Conservation (phyloP, 2,329 filamentous ascomycete species). For the Coniochaeta sp. region DNA sequence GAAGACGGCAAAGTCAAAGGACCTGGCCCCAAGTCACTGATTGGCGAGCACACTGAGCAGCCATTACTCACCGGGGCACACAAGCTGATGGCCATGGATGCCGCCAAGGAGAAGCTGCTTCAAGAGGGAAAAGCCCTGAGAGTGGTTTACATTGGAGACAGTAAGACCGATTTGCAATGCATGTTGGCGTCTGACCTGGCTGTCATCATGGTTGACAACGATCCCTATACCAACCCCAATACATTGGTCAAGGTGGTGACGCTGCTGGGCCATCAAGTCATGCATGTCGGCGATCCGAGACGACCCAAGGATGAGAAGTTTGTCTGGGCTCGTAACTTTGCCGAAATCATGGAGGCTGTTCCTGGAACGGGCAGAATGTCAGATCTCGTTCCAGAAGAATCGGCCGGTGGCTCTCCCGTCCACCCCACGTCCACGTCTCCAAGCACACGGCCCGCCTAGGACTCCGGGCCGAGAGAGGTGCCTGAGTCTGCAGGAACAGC, state of each 20-base stretch:
- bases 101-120: conserved; percentile 14
- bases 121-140: conserved; percentile 6
- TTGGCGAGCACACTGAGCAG: background rate
- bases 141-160: conserved; percentile 52
- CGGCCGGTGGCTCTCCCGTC: no score
- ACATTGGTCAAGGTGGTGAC: conserved; percentile 27
- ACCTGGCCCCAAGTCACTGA: background rate
- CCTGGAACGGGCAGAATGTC: no score
- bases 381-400: no score
- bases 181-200: conserved; percentile 33
- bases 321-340: conserved; percentile 36
- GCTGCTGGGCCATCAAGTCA: conserved; percentile 29
- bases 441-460: no score
- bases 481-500: no score
- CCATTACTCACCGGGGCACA: conserved; percentile 15
- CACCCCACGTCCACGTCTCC: no score
- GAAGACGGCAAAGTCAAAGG: conserved; percentile 30
- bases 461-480: no score
- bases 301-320: conserved; percentile 15
- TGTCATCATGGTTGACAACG: conserved; percentile 36
- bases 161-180: conserved; percentile 49
- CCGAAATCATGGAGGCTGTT: conserved; percentile 27
- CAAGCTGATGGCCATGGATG: conserved; percentile 35
- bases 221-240: conserved; percentile 12
- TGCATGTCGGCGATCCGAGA: conserved; percentile 23